Base-by-base conservation (phyloP, 176 grass and related monocot species). In the Zizania latifolia region DNA sequence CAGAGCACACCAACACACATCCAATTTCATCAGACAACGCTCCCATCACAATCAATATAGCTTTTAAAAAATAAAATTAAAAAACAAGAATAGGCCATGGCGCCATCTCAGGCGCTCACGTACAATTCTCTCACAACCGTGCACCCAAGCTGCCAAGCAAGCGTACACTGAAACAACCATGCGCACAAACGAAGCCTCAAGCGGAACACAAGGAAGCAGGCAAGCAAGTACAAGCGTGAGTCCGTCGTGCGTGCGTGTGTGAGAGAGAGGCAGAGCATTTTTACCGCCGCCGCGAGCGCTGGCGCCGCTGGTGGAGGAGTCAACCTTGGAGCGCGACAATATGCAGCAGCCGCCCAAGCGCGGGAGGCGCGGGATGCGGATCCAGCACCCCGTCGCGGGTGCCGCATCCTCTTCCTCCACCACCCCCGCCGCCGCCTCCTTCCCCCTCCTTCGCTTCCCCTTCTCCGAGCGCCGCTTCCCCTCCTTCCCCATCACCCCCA, bases 271-370 rank as follows among this genome's bases (percentile, higher is more conserved):
- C 22, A 31, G 55, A 70, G 84, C 81, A 57, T 76, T 71, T 54
- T 86, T 86, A 85, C 87, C 72, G 60, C 87, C 68, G 37, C 81
- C 86, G 28, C 74, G 78, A 32, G 84, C 74, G 79, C 82, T 85
- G 75, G 62, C 75, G 38, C 81, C 82, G 75, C 79, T 86, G 67
- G 88, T 83, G 67, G 94, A 81, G 24, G 86, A 72, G 81, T 90
- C 91, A 57, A 98, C 91, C 71, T 92, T 98, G 81, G 94, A 83
- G 84, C 91, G 90, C 72, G 89, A 87, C 5, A 88, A 81, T 40
- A 98, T 92, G 86, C 94, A 98, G 70, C 86, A 79, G 29, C 81
- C 75, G 38, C 51, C 64, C 6, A 92, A 78, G n/a, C n/a, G n/a
- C n/a, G n/a, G n/a, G n/a, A n/a, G n/a, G 48, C 81, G 78, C 15